These are phyloP conservation scores for Thalassiosira ordinaria DNA, from an alignment of 352 stramenopile species.

Conservation along the genomic window DNA sequence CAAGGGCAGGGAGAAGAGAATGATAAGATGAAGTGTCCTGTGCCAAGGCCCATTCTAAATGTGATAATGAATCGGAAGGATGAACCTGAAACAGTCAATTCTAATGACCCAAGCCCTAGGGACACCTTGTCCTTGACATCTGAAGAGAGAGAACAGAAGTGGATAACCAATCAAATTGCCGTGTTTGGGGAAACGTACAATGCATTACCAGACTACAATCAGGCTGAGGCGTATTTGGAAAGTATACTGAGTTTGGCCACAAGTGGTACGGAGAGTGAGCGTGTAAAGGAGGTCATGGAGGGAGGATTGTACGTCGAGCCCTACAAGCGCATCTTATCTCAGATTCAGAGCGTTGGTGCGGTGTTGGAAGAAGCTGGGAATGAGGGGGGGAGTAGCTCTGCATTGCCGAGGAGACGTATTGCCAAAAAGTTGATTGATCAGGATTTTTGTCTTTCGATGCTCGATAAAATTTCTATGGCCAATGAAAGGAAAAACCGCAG, in stretches of 20 bases:
- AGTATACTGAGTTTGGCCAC: constrained; percentile 79
- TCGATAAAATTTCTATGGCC: constrained; percentile 75
- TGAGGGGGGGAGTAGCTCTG: constrained; percentile 2
- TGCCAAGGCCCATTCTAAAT: constrained; percentile 82
- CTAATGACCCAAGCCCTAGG: too few species aligned
- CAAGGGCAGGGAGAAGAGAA: too few species aligned
- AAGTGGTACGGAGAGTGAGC: constrained; percentile 66
- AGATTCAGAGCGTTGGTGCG: constrained; percentile 74
- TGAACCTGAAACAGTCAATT: constrained; percentile 19
- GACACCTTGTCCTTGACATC: constrained; percentile 5
- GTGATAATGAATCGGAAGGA: constrained; percentile 63
- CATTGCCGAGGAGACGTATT: constrained; percentile 55
- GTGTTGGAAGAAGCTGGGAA: constrained; percentile 62
- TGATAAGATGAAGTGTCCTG: constrained; percentile 74
- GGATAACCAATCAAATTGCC: constrained; percentile 74
- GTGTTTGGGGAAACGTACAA: constrained; percentile 70
- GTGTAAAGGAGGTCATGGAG: constrained; percentile 68
- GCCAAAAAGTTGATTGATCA: constrained; percentile 73
- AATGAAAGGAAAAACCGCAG: constrained; percentile 43
- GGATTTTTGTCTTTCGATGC: constrained; percentile 83
- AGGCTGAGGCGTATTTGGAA: constrained; percentile 79
- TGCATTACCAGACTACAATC: constrained; percentile 59
- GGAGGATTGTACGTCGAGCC: constrained; percentile 70
- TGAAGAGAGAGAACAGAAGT: constrained; percentile 63
- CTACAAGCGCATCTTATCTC: constrained; percentile 69